Conservation (phyloP, 768 basidiomycete genomes). For the Cytidiella melzeri region DNA sequence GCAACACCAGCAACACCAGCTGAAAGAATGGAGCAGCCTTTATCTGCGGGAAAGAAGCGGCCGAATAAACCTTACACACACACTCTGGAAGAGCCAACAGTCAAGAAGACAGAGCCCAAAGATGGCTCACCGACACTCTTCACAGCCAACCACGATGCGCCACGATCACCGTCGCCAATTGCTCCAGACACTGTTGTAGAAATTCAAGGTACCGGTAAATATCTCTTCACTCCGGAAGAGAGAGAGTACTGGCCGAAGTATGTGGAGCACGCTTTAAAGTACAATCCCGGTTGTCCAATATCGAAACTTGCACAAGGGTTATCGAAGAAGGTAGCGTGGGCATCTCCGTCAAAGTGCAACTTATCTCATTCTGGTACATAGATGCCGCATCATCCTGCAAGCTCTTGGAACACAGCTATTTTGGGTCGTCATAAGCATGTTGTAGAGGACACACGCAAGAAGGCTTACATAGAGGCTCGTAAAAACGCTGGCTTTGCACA, state of each 20-base stretch:
- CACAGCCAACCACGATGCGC: background rate
- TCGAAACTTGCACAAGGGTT: background rate
- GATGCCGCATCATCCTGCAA: conserved; percentile 53
- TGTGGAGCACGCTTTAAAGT: conserved; percentile 37
- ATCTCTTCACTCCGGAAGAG: conserved; percentile 45
- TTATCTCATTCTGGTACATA: conserved; percentile 21
- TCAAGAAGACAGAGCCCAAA: background rate
- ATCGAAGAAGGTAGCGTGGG: conserved; percentile 7
- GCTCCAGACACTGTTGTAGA: background rate
- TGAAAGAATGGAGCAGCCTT: background rate
- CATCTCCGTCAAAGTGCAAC: background rate
- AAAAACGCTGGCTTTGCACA: conserved; percentile 25
- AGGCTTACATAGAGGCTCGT: conserved; percentile 43
- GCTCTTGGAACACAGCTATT: conserved; percentile 43
- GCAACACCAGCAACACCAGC: background rate
- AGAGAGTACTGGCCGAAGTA: conserved; percentile 41
- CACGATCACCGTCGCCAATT: conserved; percentile 3
- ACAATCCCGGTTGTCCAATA: conserved; percentile 33
- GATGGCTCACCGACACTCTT: background rate
- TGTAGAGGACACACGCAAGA: conserved; percentile 44
- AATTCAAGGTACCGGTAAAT: background rate
- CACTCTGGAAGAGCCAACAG: conserved; percentile 2
- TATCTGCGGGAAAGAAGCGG: conserved; percentile 1
- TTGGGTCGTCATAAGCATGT: conserved; percentile 29
- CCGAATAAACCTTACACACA: background rate